A percentile compares a stretch with the other conserved stretches of the same genome.
phyloP scores from a whole-genome alignment of 768 basidiomycete species.

The Suillus occidentalis region DNA sequence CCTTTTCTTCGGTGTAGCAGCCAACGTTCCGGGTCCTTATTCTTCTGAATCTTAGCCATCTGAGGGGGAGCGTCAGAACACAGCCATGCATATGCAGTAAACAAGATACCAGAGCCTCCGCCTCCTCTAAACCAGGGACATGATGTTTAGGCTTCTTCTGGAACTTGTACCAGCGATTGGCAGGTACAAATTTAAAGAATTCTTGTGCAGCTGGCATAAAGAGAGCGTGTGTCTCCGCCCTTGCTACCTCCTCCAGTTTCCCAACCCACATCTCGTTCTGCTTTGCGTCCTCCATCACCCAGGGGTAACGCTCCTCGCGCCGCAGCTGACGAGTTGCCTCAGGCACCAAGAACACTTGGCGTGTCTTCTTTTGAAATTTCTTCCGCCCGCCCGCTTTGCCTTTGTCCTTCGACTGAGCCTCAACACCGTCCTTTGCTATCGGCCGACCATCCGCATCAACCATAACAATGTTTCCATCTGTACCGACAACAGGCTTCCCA shows the following conservation, averaged over 20 bases:
- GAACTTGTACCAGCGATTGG: constrained; percentile 91
- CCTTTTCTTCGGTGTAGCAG: constrained; percentile 60
- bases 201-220: constrained; percentile 83
- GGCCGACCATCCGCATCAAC: constrained; percentile 76
- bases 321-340: constrained; percentile 77
- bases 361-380: constrained; percentile 79
- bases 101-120: constrained; percentile 60
- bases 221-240: constrained; percentile 72
- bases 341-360: constrained; percentile 78
- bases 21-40: constrained; percentile 76
- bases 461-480: constrained; percentile 78
- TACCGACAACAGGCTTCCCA: constrained; percentile 79
- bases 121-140: constrained; percentile 65
- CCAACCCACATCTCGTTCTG: constrained; percentile 78
- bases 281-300: constrained; percentile 85
- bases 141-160: constrained; percentile 81
- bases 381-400: constrained; percentile 56
- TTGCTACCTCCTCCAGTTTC: constrained; percentile 74
- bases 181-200: constrained; percentile 84
- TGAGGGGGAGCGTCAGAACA: constrained; percentile 8
- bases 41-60: constrained; percentile 56
- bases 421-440: constrained; percentile 45
- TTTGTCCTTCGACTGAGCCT: constrained; percentile 32
- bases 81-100: background rate
- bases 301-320: constrained; percentile 86